Conservation (phyloP, 495 filamentous ascomycete species). For the Aspergillus avenaceus region DNA sequence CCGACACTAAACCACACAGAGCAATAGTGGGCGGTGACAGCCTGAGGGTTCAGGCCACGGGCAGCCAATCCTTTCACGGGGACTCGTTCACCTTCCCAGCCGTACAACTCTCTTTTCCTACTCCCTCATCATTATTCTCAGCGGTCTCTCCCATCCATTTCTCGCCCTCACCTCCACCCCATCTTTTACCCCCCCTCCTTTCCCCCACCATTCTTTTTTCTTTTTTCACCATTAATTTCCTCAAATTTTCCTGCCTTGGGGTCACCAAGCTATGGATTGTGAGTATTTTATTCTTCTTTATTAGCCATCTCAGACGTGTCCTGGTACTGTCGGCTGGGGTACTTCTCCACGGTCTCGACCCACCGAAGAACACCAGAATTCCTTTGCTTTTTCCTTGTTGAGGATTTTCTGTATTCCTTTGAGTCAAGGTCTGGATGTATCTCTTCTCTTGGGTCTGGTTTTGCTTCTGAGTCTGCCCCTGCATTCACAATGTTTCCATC, state of each 20-base stretch:
- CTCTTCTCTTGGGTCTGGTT: slow-evolving; percentile 15
- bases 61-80: slow-evolving; percentile 27
- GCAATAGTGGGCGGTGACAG: slow-evolving; percentile 15
- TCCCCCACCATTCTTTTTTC: slow-evolving; percentile 21
- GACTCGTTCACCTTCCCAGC: slow-evolving; percentile 27
- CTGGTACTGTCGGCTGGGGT: slow-evolving; percentile 34
- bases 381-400: slow-evolving; percentile 10
- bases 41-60: slow-evolving; percentile 31
- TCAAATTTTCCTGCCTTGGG: slow-evolving; percentile 37
- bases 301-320: slow-evolving; percentile 23
- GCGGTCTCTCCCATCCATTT: slow-evolving; percentile 21
- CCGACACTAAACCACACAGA: slow-evolving; percentile 21
- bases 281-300: slow-evolving; percentile 35
- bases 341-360: slow-evolving; percentile 47
- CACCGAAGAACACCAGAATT: slow-evolving; percentile 32
- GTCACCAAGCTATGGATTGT: slow-evolving; percentile 52
- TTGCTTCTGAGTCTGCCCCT: slow-evolving; percentile 19
- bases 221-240: slow-evolving; percentile 27
- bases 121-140: slow-evolving; percentile 29
- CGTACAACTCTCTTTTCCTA: slow-evolving; percentile 27
- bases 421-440: slow-evolving; percentile 16
- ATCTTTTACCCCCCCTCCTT: slow-evolving; percentile 24
- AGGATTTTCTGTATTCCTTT: slow-evolving; percentile 10
- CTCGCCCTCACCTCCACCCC: slow-evolving; percentile 22
- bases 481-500: slow-evolving; percentile 15